These are phyloP conservation scores for Calonectria montana DNA, from an alignment of 2,329 filamentous ascomycete genomes.

Conservation along the genomic window DNA sequence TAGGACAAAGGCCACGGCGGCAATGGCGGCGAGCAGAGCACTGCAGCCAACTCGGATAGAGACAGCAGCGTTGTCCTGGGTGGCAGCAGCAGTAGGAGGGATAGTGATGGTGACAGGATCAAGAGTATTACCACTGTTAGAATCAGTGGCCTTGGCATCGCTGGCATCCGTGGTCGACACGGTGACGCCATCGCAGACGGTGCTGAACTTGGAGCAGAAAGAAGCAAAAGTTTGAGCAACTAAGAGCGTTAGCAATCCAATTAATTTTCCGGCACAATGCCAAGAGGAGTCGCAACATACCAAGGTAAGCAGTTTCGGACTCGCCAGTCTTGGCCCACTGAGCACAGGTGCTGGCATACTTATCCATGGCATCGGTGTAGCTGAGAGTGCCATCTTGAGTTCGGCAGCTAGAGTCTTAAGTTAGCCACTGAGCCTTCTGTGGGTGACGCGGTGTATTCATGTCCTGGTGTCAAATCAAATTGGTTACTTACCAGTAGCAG, in stretches of 20 bases:
- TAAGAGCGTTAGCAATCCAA: slow-evolving; percentile 31
- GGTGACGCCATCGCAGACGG: slow-evolving; percentile 39
- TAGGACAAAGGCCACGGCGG: slow-evolving; percentile 37
- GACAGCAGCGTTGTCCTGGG: slow-evolving; percentile 29
- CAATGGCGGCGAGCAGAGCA: slow-evolving; percentile 36
- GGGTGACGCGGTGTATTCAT: background rate
- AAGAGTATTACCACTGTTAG: background rate
- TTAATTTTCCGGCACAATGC: background rate
- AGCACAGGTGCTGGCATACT: slow-evolving; percentile 45
- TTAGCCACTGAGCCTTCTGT: slow-evolving; percentile 22
- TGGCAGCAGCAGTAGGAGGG: slow-evolving; percentile 15
- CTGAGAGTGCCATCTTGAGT: slow-evolving; percentile 27
- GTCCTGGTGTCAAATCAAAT: background rate
- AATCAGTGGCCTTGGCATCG: background rate
- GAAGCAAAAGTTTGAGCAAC: slow-evolving; percentile 45
- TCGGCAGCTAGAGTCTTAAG: slow-evolving; percentile 34
- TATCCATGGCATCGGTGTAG: slow-evolving; percentile 47
- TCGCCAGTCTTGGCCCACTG: slow-evolving; percentile 45
- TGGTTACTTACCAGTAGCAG: slow-evolving; percentile 47
- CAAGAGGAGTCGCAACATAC: slow-evolving; percentile 33
- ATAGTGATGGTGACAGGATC: slow-evolving; percentile 38
- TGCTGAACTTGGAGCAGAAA: slow-evolving; percentile 45
- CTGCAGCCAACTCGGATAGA: slow-evolving; percentile 34
- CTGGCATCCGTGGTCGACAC: slow-evolving; percentile 13
- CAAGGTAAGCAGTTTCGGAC: slow-evolving; percentile 37